Evolutionary conservation across 305 asterid species (phyloP).

Genomic region (Petunia hybrid): DNA sequence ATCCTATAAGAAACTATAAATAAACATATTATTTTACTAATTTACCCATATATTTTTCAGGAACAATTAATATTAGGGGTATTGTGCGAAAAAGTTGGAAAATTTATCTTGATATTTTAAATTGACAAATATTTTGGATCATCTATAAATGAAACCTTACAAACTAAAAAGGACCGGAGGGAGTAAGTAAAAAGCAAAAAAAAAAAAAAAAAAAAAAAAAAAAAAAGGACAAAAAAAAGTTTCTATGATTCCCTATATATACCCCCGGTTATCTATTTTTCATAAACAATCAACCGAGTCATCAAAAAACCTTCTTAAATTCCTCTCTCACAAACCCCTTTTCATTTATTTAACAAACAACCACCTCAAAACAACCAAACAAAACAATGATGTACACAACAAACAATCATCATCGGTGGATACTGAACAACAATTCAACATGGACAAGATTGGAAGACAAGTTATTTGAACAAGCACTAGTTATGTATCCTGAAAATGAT

Average conservation of each 20-base stretch:
- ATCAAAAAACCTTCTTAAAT: constrained; percentile 29
- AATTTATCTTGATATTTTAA: too few relatives aligned
- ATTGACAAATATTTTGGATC: too few relatives aligned
- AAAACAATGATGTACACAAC: constrained; percentile 39
- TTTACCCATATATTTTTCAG: too few relatives aligned
- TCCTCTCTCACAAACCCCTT: constrained; percentile 32
- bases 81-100: too few relatives aligned
- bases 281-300: neutral
- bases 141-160: too few relatives aligned
- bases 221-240: neutral
- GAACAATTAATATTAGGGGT: too few relatives aligned
- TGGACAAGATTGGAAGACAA: constrained; percentile 77
- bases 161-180: too few relatives aligned
- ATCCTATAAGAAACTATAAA: too few relatives aligned
- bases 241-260: neutral
- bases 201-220: too few relatives aligned
- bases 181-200: too few relatives aligned
- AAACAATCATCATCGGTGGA: constrained; percentile 35
- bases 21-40: too few relatives aligned
- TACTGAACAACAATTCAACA: constrained; percentile 23
- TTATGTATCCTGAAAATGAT: constrained; percentile 62
- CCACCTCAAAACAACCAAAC: neutral
- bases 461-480: constrained; percentile 66
- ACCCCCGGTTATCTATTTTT: neutral
- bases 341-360: neutral